These are phyloP conservation scores for Epichloe amarillans DNA, from an alignment of 2,329 filamentous ascomycete genomes.

Conservation along the genomic window DNA sequence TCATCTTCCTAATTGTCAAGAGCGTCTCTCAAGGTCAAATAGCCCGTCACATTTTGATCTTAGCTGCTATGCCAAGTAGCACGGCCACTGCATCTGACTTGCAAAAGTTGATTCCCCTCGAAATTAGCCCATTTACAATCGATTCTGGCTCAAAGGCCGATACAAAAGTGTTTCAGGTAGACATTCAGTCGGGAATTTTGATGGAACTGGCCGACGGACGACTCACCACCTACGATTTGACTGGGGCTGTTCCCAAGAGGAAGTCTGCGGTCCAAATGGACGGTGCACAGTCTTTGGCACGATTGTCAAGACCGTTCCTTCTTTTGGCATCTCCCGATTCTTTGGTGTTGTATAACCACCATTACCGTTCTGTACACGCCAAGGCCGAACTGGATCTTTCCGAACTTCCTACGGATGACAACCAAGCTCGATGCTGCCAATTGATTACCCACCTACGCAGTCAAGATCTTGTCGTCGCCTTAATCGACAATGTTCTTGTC, in stretches of 20 bases:
- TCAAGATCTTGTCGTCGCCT: constrained; percentile 50
- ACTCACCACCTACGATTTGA: constrained; percentile 51
- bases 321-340: constrained; percentile 44
- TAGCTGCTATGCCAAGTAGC: constrained; percentile 18
- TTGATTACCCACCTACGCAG: constrained; percentile 52
- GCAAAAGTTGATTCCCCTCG: constrained; percentile 25
- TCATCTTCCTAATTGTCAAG: constrained; percentile 38
- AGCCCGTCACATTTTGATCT: constrained; percentile 19
- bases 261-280: constrained; percentile 39
- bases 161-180: constrained; percentile 35
- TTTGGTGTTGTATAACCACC: constrained; percentile 54
- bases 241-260: constrained; percentile 46
- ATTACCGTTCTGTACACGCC: constrained; percentile 49
- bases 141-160: constrained; percentile 8
- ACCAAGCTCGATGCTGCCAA: constrained; percentile 24
- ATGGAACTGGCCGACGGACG: constrained; percentile 41
- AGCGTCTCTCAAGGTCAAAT: constrained; percentile 17
- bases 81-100: constrained; percentile 14
- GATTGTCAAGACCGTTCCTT: constrained; percentile 52
- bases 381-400: constrained; percentile 32
- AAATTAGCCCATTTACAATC: constrained; percentile 24
- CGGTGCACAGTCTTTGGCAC: constrained; percentile 47
- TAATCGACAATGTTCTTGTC: constrained; percentile 50
- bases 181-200: constrained; percentile 50
- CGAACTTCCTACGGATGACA: constrained; percentile 22